phyloP scores from a whole-genome alignment of 1,139 yeast genomes.

The Kluyveromyces marxianus region DNA sequence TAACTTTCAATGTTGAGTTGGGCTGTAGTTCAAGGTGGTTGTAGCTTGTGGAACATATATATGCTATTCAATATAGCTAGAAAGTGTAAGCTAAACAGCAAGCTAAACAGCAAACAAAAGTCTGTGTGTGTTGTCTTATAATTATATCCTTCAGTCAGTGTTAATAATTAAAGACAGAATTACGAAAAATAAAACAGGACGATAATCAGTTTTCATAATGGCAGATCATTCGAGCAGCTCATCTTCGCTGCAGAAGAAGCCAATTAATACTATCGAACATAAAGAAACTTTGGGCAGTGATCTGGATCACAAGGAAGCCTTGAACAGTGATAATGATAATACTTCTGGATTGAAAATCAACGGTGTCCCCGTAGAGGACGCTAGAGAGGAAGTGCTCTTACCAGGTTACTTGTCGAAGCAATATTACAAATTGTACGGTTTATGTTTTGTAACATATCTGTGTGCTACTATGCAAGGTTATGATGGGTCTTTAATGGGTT shows the following conservation, averaged over 20 bases:
- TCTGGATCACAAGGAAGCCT: not conserved
- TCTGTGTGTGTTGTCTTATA: not conserved
- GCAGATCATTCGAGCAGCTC: not conserved
- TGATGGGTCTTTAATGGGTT: slow-evolving; percentile 4
- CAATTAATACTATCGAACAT: not conserved
- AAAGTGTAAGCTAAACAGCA: not conserved
- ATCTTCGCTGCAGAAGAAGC: not conserved
- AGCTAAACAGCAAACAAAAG: not conserved
- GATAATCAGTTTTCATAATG: not conserved
- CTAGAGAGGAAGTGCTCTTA: not conserved
- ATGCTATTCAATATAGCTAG: not conserved
- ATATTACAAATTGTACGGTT: not conserved
- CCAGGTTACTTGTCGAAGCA: not conserved
- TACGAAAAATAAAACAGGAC: not conserved
- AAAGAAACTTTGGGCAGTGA: not conserved
- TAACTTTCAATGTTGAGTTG: not conserved
- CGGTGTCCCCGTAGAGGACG: not conserved
- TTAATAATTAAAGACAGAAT: not conserved
- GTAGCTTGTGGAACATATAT: not conserved
- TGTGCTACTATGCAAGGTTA: slow-evolving; percentile 4
- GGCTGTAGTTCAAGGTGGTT: not conserved
- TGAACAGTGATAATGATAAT: not conserved
- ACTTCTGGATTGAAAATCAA: not conserved
- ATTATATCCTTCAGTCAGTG: not conserved
- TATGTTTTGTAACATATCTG: slow-evolving; percentile 1